phyloP scores from a whole-genome alignment of 2,329 filamentous ascomycete species.

The Chaetomium olivaceum region DNA sequence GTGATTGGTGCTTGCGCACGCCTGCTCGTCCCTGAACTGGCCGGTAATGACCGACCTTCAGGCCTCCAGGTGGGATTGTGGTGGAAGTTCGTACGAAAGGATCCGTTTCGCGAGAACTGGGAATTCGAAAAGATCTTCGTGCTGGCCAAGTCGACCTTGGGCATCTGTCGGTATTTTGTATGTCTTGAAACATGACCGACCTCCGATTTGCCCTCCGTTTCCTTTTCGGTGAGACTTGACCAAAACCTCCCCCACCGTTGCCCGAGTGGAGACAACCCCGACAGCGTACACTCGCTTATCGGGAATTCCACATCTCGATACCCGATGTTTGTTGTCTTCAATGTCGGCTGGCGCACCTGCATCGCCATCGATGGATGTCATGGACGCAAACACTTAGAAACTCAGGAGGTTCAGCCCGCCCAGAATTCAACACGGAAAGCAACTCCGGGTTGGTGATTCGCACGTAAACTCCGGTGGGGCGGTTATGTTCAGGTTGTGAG shows the following conservation, averaged over 20 bases:
- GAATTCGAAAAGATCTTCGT: background rate
- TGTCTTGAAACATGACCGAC: background rate
- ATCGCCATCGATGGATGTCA: background rate
- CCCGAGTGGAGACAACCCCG: background rate
- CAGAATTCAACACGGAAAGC: background rate
- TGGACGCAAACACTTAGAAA: background rate
- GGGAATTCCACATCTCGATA: constrained; percentile 14
- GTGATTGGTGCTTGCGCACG: background rate
- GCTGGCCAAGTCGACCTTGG: background rate
- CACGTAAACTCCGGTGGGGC: background rate
- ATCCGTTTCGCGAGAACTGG: background rate
- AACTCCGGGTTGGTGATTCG: background rate
- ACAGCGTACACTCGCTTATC: constrained; percentile 12
- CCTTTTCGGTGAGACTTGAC: background rate
- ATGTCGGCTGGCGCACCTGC: background rate
- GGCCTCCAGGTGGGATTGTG: background rate
- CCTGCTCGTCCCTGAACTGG: background rate
- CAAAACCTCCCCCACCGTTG: background rate
- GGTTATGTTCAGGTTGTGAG: background rate
- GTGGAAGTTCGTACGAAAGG: background rate
- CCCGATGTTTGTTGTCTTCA: background rate
- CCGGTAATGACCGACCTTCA: background rate
- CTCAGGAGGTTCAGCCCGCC: background rate
- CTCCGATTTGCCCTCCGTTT: background rate
- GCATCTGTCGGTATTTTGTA: background rate